Conservation (phyloP, 805 yeast species). For the Saccharomyces paradoxus region DNA sequence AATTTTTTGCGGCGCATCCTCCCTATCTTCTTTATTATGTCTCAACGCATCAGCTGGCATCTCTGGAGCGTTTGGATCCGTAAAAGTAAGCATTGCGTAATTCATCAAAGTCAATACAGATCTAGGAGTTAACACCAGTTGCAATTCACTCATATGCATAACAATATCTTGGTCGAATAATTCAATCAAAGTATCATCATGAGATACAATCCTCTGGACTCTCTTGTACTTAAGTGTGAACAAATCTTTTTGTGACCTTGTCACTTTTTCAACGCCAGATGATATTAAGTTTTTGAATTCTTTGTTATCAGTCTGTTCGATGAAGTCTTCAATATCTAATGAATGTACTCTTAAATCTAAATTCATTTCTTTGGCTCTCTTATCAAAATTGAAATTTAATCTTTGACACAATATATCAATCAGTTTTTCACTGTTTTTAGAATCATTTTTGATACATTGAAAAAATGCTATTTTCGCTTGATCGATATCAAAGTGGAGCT, state of each 20-base stretch:
- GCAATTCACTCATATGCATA: slow-evolving; percentile 69
- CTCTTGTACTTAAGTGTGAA: slow-evolving; percentile 54
- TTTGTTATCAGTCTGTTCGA: slow-evolving; percentile 51
- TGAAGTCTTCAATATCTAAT: slow-evolving; percentile 64
- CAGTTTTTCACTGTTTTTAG: slow-evolving; percentile 56
- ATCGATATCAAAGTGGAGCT: slow-evolving; percentile 63
- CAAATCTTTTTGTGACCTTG: slow-evolving; percentile 36
- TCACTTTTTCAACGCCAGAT: slow-evolving; percentile 38
- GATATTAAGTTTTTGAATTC: slow-evolving; percentile 66
- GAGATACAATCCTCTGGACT: slow-evolving; percentile 49
- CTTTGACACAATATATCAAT: slow-evolving; percentile 66
- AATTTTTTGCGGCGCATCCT: slow-evolving; percentile 64
- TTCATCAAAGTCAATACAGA: slow-evolving; percentile 72
- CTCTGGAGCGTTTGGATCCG: slow-evolving; percentile 64
- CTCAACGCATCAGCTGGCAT: slow-evolving; percentile 63
- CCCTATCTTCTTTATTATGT: slow-evolving; percentile 53
- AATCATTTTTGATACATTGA: slow-evolving; percentile 56
- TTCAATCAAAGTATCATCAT: slow-evolving; percentile 44
- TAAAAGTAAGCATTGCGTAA: slow-evolving; percentile 77
- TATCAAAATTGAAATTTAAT: slow-evolving; percentile 51
- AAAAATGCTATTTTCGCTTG: slow-evolving; percentile 51
- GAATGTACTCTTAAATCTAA: slow-evolving; percentile 58
- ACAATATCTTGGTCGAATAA: slow-evolving; percentile 71
- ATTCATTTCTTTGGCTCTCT: slow-evolving; percentile 52
- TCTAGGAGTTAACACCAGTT: slow-evolving; percentile 65